phyloP scores from a whole-genome alignment of 495 filamentous ascomycete genomes.

The Penicillium tannophilum region DNA sequence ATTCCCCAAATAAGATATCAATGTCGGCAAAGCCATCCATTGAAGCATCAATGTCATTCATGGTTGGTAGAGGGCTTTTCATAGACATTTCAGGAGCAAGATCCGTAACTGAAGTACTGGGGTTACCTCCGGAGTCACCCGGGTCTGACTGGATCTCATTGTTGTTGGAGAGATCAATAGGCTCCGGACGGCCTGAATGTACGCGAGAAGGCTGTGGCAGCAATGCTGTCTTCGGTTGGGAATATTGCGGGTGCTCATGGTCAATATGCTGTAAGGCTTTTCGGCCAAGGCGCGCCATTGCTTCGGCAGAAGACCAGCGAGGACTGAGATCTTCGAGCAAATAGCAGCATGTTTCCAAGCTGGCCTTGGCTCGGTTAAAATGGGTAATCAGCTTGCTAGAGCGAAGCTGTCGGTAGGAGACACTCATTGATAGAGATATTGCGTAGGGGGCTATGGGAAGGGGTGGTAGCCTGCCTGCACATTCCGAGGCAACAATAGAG shows the following conservation, averaged over 20 bases:
- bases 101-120: constrained; percentile 2
- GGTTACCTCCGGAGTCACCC: not conserved
- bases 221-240: not conserved
- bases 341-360: constrained; percentile 59
- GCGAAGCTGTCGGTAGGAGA: constrained; percentile 71
- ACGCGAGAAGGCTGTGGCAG: not conserved
- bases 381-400: constrained; percentile 66
- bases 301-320: constrained; percentile 64
- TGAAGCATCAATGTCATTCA: constrained; percentile 12
- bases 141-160: not conserved
- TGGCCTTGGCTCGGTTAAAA: constrained; percentile 58
- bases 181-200: not conserved
- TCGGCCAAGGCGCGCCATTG: constrained; percentile 59
- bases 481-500: constrained; percentile 58
- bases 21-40: constrained; percentile 39
- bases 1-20: constrained; percentile 44
- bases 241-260: not conserved
- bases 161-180: not conserved
- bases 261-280: constrained; percentile 41
- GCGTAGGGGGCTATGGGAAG: constrained; percentile 71
- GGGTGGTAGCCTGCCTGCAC: constrained; percentile 53
- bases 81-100: constrained; percentile 6
- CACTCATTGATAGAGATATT: constrained; percentile 65
- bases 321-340: constrained; percentile 57
- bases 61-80: constrained; percentile 5